phyloP scores from a whole-genome alignment of 805 yeast species.

The Saturnispora saitoi region DNA sequence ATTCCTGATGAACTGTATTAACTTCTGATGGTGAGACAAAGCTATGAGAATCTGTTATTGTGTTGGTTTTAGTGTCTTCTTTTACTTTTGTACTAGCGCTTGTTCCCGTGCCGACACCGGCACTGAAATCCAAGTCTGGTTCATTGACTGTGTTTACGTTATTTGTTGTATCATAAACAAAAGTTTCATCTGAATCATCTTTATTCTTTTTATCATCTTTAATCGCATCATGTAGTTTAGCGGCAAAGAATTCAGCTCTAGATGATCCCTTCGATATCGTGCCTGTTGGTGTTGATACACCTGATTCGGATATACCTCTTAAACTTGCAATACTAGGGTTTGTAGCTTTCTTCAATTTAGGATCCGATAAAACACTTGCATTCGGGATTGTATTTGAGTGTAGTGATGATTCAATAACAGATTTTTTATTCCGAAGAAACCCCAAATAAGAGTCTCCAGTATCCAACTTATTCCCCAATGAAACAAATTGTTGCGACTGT shows the following conservation, averaged over 20 bases:
- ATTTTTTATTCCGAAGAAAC: constrained; percentile 4
- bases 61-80: constrained; percentile 1
- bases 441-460: constrained; percentile 7
- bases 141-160: constrained; percentile 18
- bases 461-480: background rate
- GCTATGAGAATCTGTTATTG: constrained; percentile 4
- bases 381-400: background rate
- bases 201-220: constrained; percentile 65
- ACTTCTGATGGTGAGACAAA: constrained; percentile 3
- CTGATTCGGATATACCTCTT: constrained; percentile 18
- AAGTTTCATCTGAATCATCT: constrained; percentile 88
- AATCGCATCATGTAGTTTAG: constrained; percentile 88
- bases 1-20: constrained; percentile 1
- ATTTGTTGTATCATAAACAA: constrained; percentile 69
- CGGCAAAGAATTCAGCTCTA: constrained; percentile 90
- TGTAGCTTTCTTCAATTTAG: constrained; percentile 13
- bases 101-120: background rate
- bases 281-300: constrained; percentile 19
- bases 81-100: background rate
- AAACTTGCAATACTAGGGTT: constrained; percentile 23
- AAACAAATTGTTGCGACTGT: background rate
- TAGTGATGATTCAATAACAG: background rate
- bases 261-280: constrained; percentile 45
- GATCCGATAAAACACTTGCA: constrained; percentile 5
- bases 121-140: constrained; percentile 6